These are phyloP conservation scores for Scedosporium boydii DNA, from an alignment of 2,329 filamentous ascomycete genomes.

Conservation along the genomic window DNA sequence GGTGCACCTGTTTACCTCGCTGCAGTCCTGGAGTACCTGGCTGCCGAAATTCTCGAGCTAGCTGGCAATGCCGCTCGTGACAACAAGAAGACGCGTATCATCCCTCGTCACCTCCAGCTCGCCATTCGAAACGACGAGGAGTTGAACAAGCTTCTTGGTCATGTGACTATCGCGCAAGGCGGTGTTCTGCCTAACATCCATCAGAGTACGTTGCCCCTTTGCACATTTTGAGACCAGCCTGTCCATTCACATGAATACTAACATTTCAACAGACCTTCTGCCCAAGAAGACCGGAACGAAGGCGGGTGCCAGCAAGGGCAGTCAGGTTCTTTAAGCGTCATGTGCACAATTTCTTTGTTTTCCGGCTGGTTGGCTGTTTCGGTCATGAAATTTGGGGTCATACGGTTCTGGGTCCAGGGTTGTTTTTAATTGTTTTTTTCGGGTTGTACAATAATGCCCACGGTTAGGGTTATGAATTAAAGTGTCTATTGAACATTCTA, in stretches of 20 bases:
- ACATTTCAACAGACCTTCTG: constrained; percentile 65
- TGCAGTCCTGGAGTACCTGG: constrained; percentile 95
- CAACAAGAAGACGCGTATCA: constrained; percentile 99
- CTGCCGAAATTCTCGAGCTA: constrained; percentile 97
- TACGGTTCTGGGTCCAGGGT: constrained; percentile 61
- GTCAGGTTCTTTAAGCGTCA: constrained; percentile 75
- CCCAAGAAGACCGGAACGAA: constrained; percentile 97
- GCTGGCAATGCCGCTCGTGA: constrained; percentile 97
- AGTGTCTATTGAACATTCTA: constrained; percentile 19
- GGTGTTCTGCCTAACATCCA: constrained; percentile 96
- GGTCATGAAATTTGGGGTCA: constrained; percentile 73
- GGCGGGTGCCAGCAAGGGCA: constrained; percentile 72
- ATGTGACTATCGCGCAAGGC: constrained; percentile 94
- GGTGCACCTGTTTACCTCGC: constrained; percentile 96
- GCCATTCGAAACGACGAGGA: constrained; percentile 99
- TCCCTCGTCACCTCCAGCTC: constrained; percentile 95
- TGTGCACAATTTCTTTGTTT: constrained; percentile 46
- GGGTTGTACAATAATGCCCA: constrained; percentile 68
- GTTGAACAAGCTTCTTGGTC: constrained; percentile 95
- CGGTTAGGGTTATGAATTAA: constrained; percentile 58
- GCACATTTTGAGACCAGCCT: constrained; percentile 9
- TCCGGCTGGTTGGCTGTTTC: constrained; percentile 48
- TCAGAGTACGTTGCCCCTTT: constrained; percentile 61
- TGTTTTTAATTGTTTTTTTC: constrained; percentile 44
- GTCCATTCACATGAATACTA: constrained; percentile 17